Evolutionary conservation across 2,329 filamentous ascomycete genomes (phyloP).

Genomic region (Dryadomyces quercus-mongolicae): DNA sequence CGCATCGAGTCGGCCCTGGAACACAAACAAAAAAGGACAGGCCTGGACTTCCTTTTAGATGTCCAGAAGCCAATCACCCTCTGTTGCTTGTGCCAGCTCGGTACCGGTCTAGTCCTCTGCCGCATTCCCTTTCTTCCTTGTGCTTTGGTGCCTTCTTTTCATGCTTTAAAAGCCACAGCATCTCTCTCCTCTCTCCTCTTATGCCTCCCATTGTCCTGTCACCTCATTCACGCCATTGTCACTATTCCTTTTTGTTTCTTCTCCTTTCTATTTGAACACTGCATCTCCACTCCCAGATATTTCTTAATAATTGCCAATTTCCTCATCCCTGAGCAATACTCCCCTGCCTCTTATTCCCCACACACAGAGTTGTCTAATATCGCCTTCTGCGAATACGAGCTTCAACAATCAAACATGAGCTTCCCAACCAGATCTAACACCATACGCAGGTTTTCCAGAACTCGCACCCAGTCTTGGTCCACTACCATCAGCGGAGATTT

Average conservation of each 20-base stretch:
- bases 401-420: neutral
- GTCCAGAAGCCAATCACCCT: too few species aligned
- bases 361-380: neutral
- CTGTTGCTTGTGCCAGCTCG: too few species aligned
- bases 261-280: neutral
- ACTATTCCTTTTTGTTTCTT: neutral
- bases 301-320: conserved; percentile 1
- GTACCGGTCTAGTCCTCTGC: neutral
- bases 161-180: neutral
- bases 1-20: too few species aligned
- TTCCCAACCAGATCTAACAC: neutral
- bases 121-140: neutral
- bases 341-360: neutral
- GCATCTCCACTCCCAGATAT: neutral
- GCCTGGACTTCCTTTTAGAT: too few species aligned
- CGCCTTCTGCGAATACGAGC: neutral
- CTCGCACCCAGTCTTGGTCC: conserved; percentile 13
- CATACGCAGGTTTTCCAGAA: conserved; percentile 9
- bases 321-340: neutral
- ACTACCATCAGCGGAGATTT: conserved; percentile 5
- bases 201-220: neutral
- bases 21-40: too few species aligned
- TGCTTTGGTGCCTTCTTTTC: too few species aligned
- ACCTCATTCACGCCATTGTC: too few species aligned
- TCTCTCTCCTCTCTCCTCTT: neutral